Percentiles rank a stretch among this genome's conserved stretches.
Evolutionary conservation across 2,329 filamentous ascomycete genomes (phyloP).

Genomic region (Phialocephala sp.): DNA sequence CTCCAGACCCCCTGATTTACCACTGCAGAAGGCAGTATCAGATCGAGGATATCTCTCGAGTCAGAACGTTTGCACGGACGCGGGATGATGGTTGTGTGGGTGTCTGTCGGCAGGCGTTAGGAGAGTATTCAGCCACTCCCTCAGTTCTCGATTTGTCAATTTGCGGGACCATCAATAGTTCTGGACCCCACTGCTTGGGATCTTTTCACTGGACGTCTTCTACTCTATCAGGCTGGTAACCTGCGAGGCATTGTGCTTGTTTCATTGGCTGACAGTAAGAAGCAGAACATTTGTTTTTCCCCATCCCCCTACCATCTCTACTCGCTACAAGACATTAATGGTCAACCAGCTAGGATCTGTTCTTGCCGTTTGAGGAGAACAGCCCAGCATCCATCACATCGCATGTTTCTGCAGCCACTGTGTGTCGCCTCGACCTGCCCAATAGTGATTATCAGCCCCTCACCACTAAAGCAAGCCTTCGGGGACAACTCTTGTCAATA

Average conservation of each 20-base stretch:
- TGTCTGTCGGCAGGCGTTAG: constrained; percentile 7
- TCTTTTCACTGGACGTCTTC: background rate
- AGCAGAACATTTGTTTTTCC: constrained; percentile 5
- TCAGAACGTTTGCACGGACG: constrained; percentile 12
- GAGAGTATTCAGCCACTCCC: constrained; percentile 4
- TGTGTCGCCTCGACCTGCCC: constrained; percentile 10
- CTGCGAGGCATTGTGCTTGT: background rate
- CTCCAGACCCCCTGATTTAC: constrained; percentile 11
- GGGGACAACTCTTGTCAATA: background rate
- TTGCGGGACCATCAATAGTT: background rate
- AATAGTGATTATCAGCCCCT: constrained; percentile 14
- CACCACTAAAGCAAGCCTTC: constrained; percentile 22
- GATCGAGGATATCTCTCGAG: background rate
- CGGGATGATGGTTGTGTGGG: constrained; percentile 6
- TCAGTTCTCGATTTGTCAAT: constrained; percentile 9
- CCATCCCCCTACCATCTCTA: background rate
- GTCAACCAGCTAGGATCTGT: constrained; percentile 2
- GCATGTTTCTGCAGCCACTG: constrained; percentile 14
- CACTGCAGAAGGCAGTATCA: constrained; percentile 4
- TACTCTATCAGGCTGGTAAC: background rate
- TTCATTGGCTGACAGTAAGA: background rate
- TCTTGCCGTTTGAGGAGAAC: background rate
- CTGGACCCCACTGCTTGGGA: background rate
- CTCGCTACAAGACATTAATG: constrained; percentile 1
- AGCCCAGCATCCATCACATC: constrained; percentile 18